Evolutionary conservation across 805 yeast species (phyloP).

Genomic region (Yarrowia divulgata): DNA sequence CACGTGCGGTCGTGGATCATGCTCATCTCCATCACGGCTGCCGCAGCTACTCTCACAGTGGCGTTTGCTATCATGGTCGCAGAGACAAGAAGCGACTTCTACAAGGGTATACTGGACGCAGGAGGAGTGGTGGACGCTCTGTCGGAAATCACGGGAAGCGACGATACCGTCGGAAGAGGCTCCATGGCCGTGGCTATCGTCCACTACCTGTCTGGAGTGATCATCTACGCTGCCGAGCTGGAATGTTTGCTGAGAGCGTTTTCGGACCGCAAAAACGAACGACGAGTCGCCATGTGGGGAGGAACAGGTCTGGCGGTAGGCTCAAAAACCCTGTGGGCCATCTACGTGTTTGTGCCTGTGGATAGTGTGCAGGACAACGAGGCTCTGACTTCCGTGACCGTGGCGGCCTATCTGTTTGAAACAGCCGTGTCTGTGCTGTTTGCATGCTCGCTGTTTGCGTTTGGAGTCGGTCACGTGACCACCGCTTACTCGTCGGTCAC

Average conservation of each 20-base stretch:
- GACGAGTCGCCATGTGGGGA: conserved; percentile 23
- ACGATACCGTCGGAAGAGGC: conserved; percentile 9
- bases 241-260: conserved; percentile 26
- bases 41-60: background rate
- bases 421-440: conserved; percentile 17
- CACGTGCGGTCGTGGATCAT: conserved; percentile 19
- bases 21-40: conserved; percentile 11
- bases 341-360: conserved; percentile 27
- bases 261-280: conserved; percentile 19
- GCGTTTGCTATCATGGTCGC: conserved; percentile 28
- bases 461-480: conserved; percentile 30
- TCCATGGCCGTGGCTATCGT: conserved; percentile 29
- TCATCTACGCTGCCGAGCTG: conserved; percentile 28
- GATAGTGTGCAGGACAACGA: background rate
- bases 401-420: conserved; percentile 18
- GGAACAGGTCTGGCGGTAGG: conserved; percentile 7
- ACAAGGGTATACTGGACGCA: conserved; percentile 16
- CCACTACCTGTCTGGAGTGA: conserved; percentile 26
- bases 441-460: conserved; percentile 23
- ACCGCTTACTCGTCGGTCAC: conserved; percentile 8
- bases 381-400: conserved; percentile 17
- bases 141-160: background rate
- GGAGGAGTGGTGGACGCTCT: conserved; percentile 17
- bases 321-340: conserved; percentile 21
- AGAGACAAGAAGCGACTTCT: background rate